Evolutionary conservation across 108 stramenopile genomes (phyloP).

Genomic region (Aureococcus anophagefferens): DNA sequence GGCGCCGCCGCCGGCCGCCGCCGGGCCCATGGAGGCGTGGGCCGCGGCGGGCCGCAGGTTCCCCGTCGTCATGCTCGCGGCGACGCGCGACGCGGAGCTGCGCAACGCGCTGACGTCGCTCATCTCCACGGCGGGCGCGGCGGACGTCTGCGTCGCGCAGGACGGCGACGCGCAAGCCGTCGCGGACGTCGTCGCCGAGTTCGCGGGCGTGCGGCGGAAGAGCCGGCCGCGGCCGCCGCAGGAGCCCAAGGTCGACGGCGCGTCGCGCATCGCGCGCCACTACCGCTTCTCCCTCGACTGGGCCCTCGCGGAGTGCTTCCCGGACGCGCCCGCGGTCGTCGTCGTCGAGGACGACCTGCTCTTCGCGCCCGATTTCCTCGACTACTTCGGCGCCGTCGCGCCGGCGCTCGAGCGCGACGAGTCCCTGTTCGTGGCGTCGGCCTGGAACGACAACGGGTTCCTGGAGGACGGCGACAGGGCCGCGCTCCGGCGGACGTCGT

Average conservation of each 20-base stretch:
- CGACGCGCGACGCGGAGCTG: constrained; percentile 24
- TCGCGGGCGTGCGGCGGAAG: constrained; percentile 1
- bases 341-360: constrained; percentile 53
- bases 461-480: constrained; percentile 8
- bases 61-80: constrained; percentile 33
- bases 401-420: constrained; percentile 33
- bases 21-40: background rate
- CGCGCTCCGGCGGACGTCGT: constrained; percentile 35
- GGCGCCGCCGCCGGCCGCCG: background rate
- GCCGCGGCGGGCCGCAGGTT: background rate
- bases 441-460: constrained; percentile 56
- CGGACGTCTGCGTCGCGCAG: constrained; percentile 15
- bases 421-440: constrained; percentile 34
- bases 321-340: constrained; percentile 29
- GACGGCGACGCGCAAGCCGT: constrained; percentile 17
- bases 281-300: constrained; percentile 35
- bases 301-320: constrained; percentile 4
- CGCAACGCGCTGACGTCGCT: constrained; percentile 21
- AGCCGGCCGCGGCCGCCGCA: background rate
- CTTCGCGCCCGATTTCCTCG: constrained; percentile 43
- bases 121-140: background rate
- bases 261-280: constrained; percentile 25
- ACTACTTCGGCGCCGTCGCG: constrained; percentile 30
- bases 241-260: constrained; percentile 15
- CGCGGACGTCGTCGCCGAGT: constrained; percentile 4